Evolutionary conservation across 2,329 filamentous ascomycete species (phyloP).

Genomic region (Microcyclospora tardicrescens): DNA sequence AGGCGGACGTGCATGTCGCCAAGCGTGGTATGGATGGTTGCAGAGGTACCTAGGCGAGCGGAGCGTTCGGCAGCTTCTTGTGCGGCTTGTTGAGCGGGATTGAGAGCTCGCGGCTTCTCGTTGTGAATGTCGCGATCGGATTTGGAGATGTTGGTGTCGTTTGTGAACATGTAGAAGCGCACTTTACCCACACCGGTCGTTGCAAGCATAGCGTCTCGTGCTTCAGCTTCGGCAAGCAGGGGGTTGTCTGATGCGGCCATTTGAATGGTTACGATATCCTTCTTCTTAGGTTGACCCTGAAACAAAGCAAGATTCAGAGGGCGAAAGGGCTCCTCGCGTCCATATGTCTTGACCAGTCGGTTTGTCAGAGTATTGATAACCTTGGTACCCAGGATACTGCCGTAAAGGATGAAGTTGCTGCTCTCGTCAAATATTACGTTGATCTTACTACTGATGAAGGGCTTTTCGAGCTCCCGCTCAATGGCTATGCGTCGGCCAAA

Average conservation of each 20-base stretch:
- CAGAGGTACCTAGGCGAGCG: constrained; percentile 61
- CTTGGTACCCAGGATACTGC: constrained; percentile 83
- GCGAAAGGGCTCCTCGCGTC: constrained; percentile 76
- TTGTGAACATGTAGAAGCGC: constrained; percentile 97
- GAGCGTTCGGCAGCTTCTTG: constrained; percentile 43
- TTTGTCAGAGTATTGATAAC: constrained; percentile 95
- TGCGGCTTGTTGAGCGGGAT: constrained; percentile 37
- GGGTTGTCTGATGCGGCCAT: constrained; percentile 96
- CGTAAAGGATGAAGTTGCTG: constrained; percentile 87
- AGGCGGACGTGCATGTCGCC: constrained; percentile 90
- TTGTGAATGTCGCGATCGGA: constrained; percentile 85
- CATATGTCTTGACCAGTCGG: constrained; percentile 78
- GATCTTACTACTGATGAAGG: constrained; percentile 52
- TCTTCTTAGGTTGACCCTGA: constrained; percentile 90
- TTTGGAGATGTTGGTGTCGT: constrained; percentile 71
- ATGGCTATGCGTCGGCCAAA: constrained; percentile 79
- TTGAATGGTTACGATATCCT: constrained; percentile 81
- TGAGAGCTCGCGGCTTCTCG: constrained; percentile 65
- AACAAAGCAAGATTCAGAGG: constrained; percentile 76
- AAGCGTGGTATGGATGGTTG: constrained; percentile 80
- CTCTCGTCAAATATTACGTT: constrained; percentile 96
- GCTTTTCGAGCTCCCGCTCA: constrained; percentile 72
- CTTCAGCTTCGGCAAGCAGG: constrained; percentile 80
- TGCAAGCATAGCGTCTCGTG: constrained; percentile 77
- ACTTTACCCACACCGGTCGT: constrained; percentile 74